Evolutionary conservation across 2,329 filamentous ascomycete genomes (phyloP).

Genomic region (Lecanosticta acicola): DNA sequence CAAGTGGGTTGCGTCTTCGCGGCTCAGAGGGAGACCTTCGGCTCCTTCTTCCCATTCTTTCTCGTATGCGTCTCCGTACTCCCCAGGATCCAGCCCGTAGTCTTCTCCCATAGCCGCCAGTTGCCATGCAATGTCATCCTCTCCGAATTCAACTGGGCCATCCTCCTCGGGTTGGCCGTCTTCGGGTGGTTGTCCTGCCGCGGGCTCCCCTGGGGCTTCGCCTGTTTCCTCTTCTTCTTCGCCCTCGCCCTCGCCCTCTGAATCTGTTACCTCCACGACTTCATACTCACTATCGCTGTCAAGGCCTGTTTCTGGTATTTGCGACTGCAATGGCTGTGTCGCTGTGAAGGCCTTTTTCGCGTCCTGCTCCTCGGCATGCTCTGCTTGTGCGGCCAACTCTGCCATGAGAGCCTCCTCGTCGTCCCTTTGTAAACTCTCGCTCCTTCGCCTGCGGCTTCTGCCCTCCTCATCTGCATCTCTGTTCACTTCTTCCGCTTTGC

Average conservation of each 20-base stretch:
- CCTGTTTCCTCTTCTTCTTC: slow-evolving; percentile 56
- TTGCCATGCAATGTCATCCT: slow-evolving; percentile 91
- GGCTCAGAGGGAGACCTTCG: slow-evolving; percentile 63
- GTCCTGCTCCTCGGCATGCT: slow-evolving; percentile 51
- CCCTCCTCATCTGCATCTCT: slow-evolving; percentile 14
- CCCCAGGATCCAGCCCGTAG: slow-evolving; percentile 71
- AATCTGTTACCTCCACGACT: slow-evolving; percentile 66
- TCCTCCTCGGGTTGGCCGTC: slow-evolving; percentile 52
- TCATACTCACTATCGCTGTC: slow-evolving; percentile 65
- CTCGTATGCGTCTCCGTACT: slow-evolving; percentile 57
- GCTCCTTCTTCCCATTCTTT: slow-evolving; percentile 62
- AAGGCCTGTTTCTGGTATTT: slow-evolving; percentile 18
- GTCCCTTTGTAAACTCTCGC: slow-evolving; percentile 31
- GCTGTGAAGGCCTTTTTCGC: slow-evolving; percentile 39
- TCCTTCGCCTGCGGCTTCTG: slow-evolving; percentile 22
- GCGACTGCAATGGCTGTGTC: slow-evolving; percentile 16
- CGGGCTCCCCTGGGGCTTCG: slow-evolving; percentile 38
- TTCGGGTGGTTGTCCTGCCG: slow-evolving; percentile 36
- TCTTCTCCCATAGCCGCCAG: slow-evolving; percentile 81
- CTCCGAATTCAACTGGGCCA: slow-evolving; percentile 70
- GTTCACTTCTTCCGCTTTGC: slow-evolving; percentile 18
- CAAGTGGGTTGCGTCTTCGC: slow-evolving; percentile 68
- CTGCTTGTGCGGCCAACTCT: slow-evolving; percentile 26
- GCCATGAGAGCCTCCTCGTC: slow-evolving; percentile 34
- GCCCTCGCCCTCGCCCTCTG: slow-evolving; percentile 41